Percentiles rank a stretch among this genome's conserved stretches.
Evolutionary conservation across 169 alveolate species (phyloP).

Genomic region (Plasmodium fragile): DNA sequence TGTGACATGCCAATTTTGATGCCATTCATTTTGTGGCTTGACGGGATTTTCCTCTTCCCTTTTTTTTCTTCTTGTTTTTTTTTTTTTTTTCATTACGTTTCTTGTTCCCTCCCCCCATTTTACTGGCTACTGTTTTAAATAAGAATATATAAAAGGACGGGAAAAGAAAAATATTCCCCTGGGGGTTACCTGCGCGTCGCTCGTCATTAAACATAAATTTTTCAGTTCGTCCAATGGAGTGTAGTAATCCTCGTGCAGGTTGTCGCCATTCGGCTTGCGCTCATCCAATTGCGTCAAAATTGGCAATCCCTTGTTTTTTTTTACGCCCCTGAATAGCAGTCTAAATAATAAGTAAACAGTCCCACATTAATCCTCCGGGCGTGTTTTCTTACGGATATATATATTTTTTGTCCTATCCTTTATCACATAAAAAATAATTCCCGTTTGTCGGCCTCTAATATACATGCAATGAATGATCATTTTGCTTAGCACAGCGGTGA

Average conservation of each 20-base stretch:
- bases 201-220: neutral
- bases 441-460: neutral
- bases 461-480: neutral
- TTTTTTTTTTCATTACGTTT: neutral
- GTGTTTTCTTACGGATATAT: neutral
- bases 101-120: neutral
- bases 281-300: neutral
- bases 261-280: neutral
- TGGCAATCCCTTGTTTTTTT: neutral
- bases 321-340: neutral
- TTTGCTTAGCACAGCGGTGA: neutral
- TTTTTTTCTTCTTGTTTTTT: neutral
- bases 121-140: neutral
- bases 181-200: neutral
- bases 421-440: neutral
- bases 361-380: neutral
- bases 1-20: neutral
- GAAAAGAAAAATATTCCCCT: neutral
- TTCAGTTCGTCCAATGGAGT: neutral
- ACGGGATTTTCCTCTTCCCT: neutral
- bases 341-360: neutral
- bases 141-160: neutral
- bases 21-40: neutral
- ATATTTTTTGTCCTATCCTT: neutral
- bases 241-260: neutral